A percentile compares a stretch with the other conserved stretches of the same genome.
phyloP scores from a whole-genome alignment of 495 filamentous ascomycete species.

The Hyphodiscus hymeniophilus region DNA sequence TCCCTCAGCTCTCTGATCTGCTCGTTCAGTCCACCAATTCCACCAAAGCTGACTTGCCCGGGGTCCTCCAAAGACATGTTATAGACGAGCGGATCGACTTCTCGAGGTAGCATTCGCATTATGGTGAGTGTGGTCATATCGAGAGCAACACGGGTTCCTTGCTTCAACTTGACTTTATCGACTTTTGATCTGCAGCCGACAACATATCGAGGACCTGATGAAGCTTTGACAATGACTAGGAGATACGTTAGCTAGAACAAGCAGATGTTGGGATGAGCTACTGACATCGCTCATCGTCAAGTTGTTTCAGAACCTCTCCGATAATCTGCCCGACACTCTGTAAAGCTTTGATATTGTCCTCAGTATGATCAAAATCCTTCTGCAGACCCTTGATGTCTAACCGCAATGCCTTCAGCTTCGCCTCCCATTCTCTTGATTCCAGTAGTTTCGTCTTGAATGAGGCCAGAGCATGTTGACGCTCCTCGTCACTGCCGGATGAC shows the following conservation, averaged over 20 bases:
- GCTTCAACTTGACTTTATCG: conserved; percentile 92
- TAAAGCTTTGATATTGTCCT: conserved; percentile 99
- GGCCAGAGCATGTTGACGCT: conserved; percentile 76
- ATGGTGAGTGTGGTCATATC: conserved; percentile 99
- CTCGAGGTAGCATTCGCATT: conserved; percentile 98
- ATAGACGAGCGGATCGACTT: conserved; percentile 98
- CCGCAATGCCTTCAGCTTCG: conserved; percentile 86
- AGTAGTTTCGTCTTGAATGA: conserved; percentile 88
- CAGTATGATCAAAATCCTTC: conserved; percentile 90
- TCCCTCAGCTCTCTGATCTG: conserved; percentile 97
- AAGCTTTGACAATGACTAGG: conserved; percentile 70
- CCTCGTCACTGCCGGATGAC: conserved; percentile 34
- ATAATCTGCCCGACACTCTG: conserved; percentile 99
- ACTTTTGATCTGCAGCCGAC: conserved; percentile 98
- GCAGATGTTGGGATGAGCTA: conserved; percentile 11
- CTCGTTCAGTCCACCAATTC: conserved; percentile 97
- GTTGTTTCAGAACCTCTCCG: conserved; percentile 95
- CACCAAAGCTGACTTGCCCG: conserved; percentile 96
- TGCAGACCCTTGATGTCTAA: conserved; percentile 92
- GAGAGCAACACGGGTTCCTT: conserved; percentile 94
- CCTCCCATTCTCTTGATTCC: conserved; percentile 96
- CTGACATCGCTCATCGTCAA: conserved; percentile 98
- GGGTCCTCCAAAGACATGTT: conserved; percentile 99
- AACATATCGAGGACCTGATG: conserved; percentile 94
- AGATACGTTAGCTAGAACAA: conserved; percentile 13